Conservation (phyloP, 2,329 filamentous ascomycete species). For the Lithohypha guttulata region DNA sequence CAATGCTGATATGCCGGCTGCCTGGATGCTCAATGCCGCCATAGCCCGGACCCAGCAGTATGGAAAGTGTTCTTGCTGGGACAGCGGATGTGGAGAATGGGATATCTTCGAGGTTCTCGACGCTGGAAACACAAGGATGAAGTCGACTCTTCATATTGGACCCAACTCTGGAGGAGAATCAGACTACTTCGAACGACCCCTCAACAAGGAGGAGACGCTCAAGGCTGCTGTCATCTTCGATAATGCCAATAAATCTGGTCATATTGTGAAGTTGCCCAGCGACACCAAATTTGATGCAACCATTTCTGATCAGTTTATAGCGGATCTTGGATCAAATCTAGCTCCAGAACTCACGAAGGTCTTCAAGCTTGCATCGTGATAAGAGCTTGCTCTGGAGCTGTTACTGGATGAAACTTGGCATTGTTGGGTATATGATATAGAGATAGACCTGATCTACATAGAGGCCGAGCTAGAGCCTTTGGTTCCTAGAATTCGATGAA, state of each 20-base stretch:
- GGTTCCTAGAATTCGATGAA: too few species aligned
- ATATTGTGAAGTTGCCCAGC: conserved; percentile 16
- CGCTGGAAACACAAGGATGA: conserved; percentile 53
- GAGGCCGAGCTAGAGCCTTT: too few species aligned
- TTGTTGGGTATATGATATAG: too few species aligned
- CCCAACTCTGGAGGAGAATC: conserved; percentile 52
- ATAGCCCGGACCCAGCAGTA: conserved; percentile 64
- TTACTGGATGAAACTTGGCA: too few species aligned
- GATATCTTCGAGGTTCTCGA: conserved; percentile 64
- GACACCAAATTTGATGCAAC: conserved; percentile 14
- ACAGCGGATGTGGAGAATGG: conserved; percentile 59
- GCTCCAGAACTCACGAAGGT: too few species aligned
- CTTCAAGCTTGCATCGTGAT: too few species aligned
- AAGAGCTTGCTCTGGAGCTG: too few species aligned
- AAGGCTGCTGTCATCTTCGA: conserved; percentile 56
- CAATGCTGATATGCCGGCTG: conserved; percentile 58
- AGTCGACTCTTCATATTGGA: conserved; percentile 56
- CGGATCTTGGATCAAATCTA: conserved; percentile 8
- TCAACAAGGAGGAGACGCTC: conserved; percentile 43
- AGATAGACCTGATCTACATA: too few species aligned
- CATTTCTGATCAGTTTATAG: conserved; percentile 11
- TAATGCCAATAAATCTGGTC: conserved; percentile 13
- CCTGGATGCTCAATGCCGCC: conserved; percentile 65
- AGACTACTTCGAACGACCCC: conserved; percentile 62
- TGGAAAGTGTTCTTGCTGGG: conserved; percentile 62